Evolutionary conservation across 2,329 filamentous ascomycete genomes (phyloP).

Genomic region (Periglandula ipomoeae): DNA sequence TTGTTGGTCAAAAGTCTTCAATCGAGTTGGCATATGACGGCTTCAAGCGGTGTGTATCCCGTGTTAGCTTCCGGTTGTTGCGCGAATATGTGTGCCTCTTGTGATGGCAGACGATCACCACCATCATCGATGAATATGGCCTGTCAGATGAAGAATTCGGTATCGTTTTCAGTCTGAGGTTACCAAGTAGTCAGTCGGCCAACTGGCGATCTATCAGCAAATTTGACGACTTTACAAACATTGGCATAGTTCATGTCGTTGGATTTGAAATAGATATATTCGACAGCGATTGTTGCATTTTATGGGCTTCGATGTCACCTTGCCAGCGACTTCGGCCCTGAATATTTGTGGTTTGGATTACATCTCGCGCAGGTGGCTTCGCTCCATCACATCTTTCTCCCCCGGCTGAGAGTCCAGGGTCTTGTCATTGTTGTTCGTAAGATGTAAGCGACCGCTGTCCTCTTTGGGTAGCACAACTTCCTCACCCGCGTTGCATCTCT

Average conservation of each 20-base stretch:
- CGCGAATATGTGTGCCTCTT: background rate
- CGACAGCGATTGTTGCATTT: constrained; percentile 54
- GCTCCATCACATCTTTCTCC: constrained; percentile 8
- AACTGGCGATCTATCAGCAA: background rate
- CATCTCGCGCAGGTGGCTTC: constrained; percentile 8
- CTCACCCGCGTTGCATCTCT: background rate
- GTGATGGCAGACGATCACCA: background rate
- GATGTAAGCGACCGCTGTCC: constrained; percentile 1
- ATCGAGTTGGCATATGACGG: background rate
- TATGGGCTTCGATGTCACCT: constrained; percentile 47
- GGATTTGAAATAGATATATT: constrained; percentile 36
- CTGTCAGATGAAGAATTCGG: constrained; percentile 1
- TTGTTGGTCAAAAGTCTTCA: background rate
- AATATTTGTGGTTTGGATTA: constrained; percentile 14
- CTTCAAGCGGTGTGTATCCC: background rate
- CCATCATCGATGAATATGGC: background rate
- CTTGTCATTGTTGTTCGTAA: constrained; percentile 9
- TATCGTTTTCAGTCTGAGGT: constrained; percentile 3
- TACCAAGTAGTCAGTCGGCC: background rate
- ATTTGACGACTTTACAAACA: constrained; percentile 8
- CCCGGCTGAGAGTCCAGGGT: background rate
- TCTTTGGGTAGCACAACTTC: constrained; percentile 4
- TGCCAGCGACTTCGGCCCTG: constrained; percentile 12
- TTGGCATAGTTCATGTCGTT: constrained; percentile 7
- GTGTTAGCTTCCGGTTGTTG: background rate